A percentile compares a stretch with the other conserved stretches of the same genome.
phyloP scores from a whole-genome alignment of 2,329 filamentous ascomycete genomes.

The Penicillium aurantiogriseum region DNA sequence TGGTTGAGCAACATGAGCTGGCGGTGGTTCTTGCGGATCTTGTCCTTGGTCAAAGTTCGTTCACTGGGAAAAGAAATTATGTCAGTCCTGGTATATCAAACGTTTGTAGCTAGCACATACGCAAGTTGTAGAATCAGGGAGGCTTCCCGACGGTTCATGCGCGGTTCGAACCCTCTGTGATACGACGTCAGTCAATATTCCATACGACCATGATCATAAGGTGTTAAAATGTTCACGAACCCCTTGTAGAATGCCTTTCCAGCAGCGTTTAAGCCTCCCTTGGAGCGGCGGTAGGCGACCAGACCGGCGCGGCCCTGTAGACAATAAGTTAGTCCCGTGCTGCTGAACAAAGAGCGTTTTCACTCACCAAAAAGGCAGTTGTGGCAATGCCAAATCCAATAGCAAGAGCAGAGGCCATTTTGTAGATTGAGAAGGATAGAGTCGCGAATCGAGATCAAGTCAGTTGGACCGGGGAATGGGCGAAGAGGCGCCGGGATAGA shows the following conservation, averaged over 20 bases:
- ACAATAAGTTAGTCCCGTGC: constrained; percentile 16
- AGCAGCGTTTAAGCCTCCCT: constrained; percentile 66
- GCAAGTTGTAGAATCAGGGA: constrained; percentile 84
- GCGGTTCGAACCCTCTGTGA: constrained; percentile 78
- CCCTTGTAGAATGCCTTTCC: constrained; percentile 97
- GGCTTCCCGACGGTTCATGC: constrained; percentile 91
- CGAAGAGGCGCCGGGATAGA: constrained; percentile 29
- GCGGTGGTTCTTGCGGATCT: constrained; percentile 91
- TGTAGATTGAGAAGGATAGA: constrained; percentile 9
- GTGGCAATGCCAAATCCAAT: constrained; percentile 48
- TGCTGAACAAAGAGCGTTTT: neutral
- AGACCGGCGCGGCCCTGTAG: constrained; percentile 83
- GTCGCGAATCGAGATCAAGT: constrained; percentile 7
- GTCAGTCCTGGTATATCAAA: neutral
- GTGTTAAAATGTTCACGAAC: constrained; percentile 21
- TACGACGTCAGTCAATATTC: constrained; percentile 4
- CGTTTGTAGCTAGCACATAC: constrained; percentile 52
- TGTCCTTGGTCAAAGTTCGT: constrained; percentile 82
- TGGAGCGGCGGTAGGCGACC: constrained; percentile 80
- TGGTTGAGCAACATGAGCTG: constrained; percentile 97
- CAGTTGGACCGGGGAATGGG: constrained; percentile 4
- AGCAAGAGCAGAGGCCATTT: constrained; percentile 46
- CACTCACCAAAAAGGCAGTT: constrained; percentile 75
- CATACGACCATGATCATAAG: neutral
- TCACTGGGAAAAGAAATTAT: constrained; percentile 59